Conservation (phyloP, 768 basidiomycete genomes). For the Macrolepiota dolichaula region DNA sequence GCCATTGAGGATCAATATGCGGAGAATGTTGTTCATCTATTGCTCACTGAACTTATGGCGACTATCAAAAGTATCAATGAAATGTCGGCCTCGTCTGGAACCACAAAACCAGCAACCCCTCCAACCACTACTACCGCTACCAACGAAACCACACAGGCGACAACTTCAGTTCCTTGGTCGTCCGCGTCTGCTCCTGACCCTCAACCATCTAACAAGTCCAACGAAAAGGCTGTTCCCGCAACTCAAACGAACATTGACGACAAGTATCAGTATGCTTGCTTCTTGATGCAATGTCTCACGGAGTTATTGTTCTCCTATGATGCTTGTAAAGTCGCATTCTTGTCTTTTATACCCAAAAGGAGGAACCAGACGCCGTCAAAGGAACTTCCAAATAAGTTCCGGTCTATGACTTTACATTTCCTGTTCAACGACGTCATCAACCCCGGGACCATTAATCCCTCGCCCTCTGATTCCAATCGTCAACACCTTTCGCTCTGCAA, state of each 20-base stretch:
- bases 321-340: constrained; percentile 82
- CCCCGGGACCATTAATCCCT: constrained; percentile 67
- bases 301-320: constrained; percentile 94
- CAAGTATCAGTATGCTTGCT: constrained; percentile 61
- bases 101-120: constrained; percentile 8
- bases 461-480: constrained; percentile 50
- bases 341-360: constrained; percentile 74
- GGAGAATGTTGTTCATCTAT: constrained; percentile 64
- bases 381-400: constrained; percentile 55
- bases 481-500: constrained; percentile 65
- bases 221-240: not conserved
- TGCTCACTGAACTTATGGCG: constrained; percentile 68
- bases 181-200: not conserved
- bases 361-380: constrained; percentile 59
- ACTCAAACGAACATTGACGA: constrained; percentile 18
- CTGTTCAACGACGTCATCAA: constrained; percentile 82
- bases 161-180: not conserved
- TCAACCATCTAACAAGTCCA: not conserved
- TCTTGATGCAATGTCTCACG: constrained; percentile 88
- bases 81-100: constrained; percentile 14
- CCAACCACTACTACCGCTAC: not conserved
- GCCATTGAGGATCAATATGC: constrained; percentile 38
- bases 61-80: constrained; percentile 48
- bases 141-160: not conserved
- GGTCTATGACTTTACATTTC: constrained; percentile 70